These are phyloP conservation scores for Fusarium stilboides DNA, from an alignment of 2,329 filamentous ascomycete species.

Conservation along the genomic window DNA sequence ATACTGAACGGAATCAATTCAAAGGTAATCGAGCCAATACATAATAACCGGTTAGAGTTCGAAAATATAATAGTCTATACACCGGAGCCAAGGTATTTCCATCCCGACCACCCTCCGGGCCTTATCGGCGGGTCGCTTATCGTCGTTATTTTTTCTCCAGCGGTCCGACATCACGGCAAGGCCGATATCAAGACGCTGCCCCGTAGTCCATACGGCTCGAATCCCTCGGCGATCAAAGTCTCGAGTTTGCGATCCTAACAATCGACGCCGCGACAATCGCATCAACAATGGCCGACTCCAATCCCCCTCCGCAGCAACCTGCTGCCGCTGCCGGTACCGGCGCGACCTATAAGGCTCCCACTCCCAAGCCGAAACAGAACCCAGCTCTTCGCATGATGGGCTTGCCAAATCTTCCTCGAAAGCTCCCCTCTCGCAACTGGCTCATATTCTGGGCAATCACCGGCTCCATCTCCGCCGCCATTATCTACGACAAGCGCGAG, in stretches of 20 bases:
- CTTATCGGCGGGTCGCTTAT: slow-evolving; percentile 47
- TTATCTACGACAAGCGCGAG: slow-evolving; percentile 93
- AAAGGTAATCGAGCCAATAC: too few relatives aligned
- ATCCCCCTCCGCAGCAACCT: slow-evolving; percentile 47
- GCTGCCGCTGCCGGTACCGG: slow-evolving; percentile 45
- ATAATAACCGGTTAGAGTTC: too few relatives aligned
- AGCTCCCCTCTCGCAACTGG: slow-evolving; percentile 96
- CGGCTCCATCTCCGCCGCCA: slow-evolving; percentile 81
- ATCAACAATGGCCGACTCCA: slow-evolving; percentile 46
- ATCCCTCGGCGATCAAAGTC: slow-evolving; percentile 10
- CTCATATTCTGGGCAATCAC: slow-evolving; percentile 91
- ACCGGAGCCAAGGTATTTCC: slow-evolving; percentile 47
- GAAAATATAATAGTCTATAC: not conserved
- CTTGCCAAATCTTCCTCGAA: slow-evolving; percentile 85
- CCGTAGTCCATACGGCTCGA: slow-evolving; percentile 22
- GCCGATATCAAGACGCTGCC: slow-evolving; percentile 29
- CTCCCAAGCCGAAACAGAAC: slow-evolving; percentile 70
- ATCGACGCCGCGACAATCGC: not conserved
- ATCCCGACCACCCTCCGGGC: slow-evolving; percentile 27
- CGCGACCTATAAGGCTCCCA: slow-evolving; percentile 52
- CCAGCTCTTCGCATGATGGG: slow-evolving; percentile 85
- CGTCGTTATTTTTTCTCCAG: slow-evolving; percentile 43
- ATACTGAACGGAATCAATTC: too few relatives aligned
- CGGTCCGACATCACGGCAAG: slow-evolving; percentile 27
- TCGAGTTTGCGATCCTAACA: not conserved